These are phyloP conservation scores for Coniochaeta sp. DNA, from an alignment of 2,329 filamentous ascomycete genomes.

Conservation along the genomic window DNA sequence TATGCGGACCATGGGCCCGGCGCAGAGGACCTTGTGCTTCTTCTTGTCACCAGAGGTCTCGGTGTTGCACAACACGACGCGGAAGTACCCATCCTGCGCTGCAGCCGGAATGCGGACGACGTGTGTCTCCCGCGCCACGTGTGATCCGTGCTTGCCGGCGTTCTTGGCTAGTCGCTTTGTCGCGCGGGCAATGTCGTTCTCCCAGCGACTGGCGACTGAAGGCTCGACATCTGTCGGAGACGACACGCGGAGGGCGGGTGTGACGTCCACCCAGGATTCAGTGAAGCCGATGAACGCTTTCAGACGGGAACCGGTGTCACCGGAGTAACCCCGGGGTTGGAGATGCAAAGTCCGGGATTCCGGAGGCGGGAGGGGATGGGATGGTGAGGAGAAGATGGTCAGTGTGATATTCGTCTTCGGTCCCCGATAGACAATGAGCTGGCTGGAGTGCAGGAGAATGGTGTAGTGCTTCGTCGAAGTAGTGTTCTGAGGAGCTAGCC, in stretches of 20 bases:
- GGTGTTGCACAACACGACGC: slow-evolving; percentile 50
- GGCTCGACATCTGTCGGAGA: slow-evolving; percentile 39
- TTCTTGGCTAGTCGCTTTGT: slow-evolving; percentile 44
- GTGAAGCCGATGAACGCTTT: slow-evolving; percentile 56
- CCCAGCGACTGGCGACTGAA: slow-evolving; percentile 57
- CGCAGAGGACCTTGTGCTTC: slow-evolving; percentile 53
- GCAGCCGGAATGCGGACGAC: slow-evolving; percentile 58
- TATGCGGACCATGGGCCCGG: slow-evolving; percentile 62
- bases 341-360: slow-evolving; percentile 56
- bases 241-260: slow-evolving; percentile 42
- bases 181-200: slow-evolving; percentile 61
- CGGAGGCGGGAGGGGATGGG: slow-evolving; percentile 41
- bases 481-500: slow-evolving; percentile 54
- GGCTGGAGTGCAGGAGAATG: slow-evolving; percentile 59
- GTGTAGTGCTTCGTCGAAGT: slow-evolving; percentile 61
- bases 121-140: slow-evolving; percentile 54
- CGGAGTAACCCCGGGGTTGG: slow-evolving; percentile 61
- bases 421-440: slow-evolving; percentile 60
- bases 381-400: slow-evolving; percentile 50
- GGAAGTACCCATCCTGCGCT: slow-evolving; percentile 61
- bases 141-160: slow-evolving; percentile 34
- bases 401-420: slow-evolving; percentile 56
- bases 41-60: slow-evolving; percentile 25
- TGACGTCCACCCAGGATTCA: slow-evolving; percentile 61
- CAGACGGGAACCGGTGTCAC: slow-evolving; percentile 60